Conservation (phyloP, 352 stramenopile genomes). For the Globisporangium splendens region DNA sequence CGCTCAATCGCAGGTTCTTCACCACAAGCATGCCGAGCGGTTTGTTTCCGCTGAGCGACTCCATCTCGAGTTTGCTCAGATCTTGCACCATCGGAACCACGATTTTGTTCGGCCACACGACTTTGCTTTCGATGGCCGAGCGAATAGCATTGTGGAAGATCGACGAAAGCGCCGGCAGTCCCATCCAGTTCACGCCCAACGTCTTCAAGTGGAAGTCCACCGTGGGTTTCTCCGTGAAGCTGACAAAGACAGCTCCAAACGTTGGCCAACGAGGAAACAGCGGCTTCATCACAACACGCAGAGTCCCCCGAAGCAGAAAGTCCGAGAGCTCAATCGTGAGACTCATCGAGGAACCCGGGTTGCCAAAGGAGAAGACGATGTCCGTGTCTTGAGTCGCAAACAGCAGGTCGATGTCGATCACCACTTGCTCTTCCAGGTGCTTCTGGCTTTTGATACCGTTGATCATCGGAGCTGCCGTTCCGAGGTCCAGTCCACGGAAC, state of each 20-base stretch:
- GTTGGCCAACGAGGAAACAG: slow-evolving; percentile 43
- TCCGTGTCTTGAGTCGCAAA: slow-evolving; percentile 42
- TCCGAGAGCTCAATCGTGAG: slow-evolving; percentile 42
- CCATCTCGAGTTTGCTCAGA: slow-evolving; percentile 43
- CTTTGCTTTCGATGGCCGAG: slow-evolving; percentile 26
- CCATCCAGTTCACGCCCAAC: slow-evolving; percentile 41
- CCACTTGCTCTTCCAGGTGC: slow-evolving; percentile 39
- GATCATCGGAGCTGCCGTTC: slow-evolving; percentile 33
- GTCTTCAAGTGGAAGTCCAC: slow-evolving; percentile 46
- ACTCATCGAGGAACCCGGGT: slow-evolving; percentile 25
- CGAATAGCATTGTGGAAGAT: slow-evolving; percentile 37
- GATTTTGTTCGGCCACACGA: slow-evolving; percentile 45
- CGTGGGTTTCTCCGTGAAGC: slow-evolving; percentile 41
- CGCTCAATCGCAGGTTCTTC: slow-evolving; percentile 27
- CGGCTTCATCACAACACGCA: slow-evolving; percentile 41
- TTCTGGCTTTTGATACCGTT: slow-evolving; percentile 42
- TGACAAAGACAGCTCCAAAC: slow-evolving; percentile 33
- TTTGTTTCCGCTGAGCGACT: slow-evolving; percentile 32
- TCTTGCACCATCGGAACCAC: slow-evolving; percentile 41
- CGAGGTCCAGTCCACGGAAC: slow-evolving; percentile 38
- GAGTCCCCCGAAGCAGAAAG: slow-evolving; percentile 35
- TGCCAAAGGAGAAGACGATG: slow-evolving; percentile 40
- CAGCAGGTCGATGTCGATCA: slow-evolving; percentile 39
- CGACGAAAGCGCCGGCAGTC: slow-evolving; percentile 37
- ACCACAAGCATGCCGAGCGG: slow-evolving; percentile 37